Percentiles rank a stretch among this genome's conserved stretches.
phyloP scores from a whole-genome alignment of 495 filamentous ascomycete species.

The Cercophora samala region DNA sequence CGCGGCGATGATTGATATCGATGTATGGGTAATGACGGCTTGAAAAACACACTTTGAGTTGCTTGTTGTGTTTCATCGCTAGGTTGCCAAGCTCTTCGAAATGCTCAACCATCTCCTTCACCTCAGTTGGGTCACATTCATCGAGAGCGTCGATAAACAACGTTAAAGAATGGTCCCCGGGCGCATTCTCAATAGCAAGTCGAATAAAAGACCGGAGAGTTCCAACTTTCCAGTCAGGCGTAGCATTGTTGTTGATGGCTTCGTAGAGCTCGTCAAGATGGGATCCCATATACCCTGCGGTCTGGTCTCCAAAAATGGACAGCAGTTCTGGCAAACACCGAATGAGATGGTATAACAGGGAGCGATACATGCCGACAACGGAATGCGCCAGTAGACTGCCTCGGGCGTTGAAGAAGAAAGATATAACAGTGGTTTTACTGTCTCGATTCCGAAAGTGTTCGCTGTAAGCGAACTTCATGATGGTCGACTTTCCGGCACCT shows the following conservation, averaged over 20 bases:
- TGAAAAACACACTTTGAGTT: too few relatives aligned
- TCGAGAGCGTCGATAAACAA: conserved; percentile 46
- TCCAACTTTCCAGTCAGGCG: too few relatives aligned
- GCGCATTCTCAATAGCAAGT: conserved; percentile 18
- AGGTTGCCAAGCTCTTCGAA: conserved; percentile 37
- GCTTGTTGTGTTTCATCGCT: too few relatives aligned
- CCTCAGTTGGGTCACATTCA: conserved; percentile 38
- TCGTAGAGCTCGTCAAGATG: too few relatives aligned
- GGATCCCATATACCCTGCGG: too few relatives aligned
- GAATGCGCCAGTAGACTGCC: conserved; percentile 49
- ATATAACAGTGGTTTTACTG: too few relatives aligned
- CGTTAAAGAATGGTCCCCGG: too few relatives aligned
- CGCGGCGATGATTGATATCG: conserved; percentile 30
- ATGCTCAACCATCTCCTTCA: conserved; percentile 36
- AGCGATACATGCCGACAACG: conserved; percentile 53
- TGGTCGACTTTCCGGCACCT: conserved; percentile 51
- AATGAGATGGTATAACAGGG: conserved; percentile 41
- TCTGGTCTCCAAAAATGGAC: too few relatives aligned
- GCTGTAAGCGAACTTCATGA: conserved; percentile 30
- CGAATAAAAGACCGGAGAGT: background rate
- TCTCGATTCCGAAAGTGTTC: conserved; percentile 14
- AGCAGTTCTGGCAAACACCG: background rate
- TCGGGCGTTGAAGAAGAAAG: conserved; percentile 35
- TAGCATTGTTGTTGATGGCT: too few relatives aligned
- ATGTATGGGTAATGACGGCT: conserved; percentile 53